phyloP scores from a whole-genome alignment of 2,329 filamentous ascomycete species.

The Fusarium tanahbumbuense region DNA sequence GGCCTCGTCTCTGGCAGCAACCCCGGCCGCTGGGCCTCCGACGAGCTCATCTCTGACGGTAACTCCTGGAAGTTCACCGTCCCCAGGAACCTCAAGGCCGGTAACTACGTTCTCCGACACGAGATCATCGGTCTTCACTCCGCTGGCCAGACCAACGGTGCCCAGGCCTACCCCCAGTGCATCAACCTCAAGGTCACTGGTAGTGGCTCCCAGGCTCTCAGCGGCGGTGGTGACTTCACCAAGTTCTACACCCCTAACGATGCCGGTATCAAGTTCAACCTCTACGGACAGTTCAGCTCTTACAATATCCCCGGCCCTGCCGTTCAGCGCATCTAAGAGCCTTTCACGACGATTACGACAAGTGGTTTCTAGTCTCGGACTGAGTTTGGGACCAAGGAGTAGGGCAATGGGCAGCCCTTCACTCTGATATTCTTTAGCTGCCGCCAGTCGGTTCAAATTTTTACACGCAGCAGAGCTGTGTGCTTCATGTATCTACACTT shows the following conservation, averaged over 20 bases:
- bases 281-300: constrained; percentile 46
- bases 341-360: background rate
- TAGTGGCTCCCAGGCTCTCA: constrained; percentile 47
- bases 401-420: constrained; percentile 2
- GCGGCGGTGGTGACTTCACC: constrained; percentile 49
- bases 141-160: constrained; percentile 54
- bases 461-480: constrained; percentile 28
- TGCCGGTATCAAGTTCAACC: constrained; percentile 52
- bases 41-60: constrained; percentile 61
- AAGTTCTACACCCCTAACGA: constrained; percentile 52
- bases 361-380: constrained; percentile 6
- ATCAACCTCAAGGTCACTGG: constrained; percentile 61
- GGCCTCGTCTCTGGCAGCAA: constrained; percentile 61
- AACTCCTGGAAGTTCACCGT: constrained; percentile 61
- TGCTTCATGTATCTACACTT: constrained; percentile 28
- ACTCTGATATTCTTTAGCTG: constrained; percentile 15
- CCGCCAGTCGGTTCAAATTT: constrained; percentile 30
- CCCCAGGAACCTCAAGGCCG: constrained; percentile 59
- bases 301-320: constrained; percentile 51
- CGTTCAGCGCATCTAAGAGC: constrained; percentile 24
- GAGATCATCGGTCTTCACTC: constrained; percentile 68
- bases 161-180: constrained; percentile 66
- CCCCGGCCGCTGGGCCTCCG: constrained; percentile 66
- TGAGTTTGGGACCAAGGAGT: constrained; percentile 4
- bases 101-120: constrained; percentile 66